Evolutionary conservation across 73 alveolate genomes (phyloP).

Genomic region (Paramecium caudatum): DNA sequence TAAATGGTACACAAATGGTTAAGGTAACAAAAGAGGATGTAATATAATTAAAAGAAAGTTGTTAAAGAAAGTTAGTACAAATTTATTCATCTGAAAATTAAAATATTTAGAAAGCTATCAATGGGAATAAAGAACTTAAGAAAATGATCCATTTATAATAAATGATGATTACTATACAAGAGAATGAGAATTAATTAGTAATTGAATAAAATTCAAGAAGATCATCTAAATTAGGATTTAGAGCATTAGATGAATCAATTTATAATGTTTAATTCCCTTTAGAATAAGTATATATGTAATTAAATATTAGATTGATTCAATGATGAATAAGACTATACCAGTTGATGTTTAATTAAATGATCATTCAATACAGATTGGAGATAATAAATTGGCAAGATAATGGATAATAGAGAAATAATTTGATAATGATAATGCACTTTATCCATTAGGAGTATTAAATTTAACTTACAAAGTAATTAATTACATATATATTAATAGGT

Average conservation of each 20-base stretch:
- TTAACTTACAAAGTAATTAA: neutral
- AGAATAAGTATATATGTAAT: neutral
- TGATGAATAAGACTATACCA: slow-evolving; percentile 18
- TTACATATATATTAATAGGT: neutral
- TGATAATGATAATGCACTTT: slow-evolving; percentile 28
- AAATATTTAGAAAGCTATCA: neutral
- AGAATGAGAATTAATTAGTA: neutral
- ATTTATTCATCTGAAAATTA: neutral
- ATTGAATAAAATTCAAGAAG: neutral
- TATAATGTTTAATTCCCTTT: neutral
- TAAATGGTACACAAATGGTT: neutral
- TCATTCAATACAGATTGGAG: slow-evolving; percentile 1
- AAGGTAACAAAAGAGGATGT: neutral
- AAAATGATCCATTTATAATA: slow-evolving; percentile 23
- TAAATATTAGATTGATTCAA: slow-evolving; percentile 13
- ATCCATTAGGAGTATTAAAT: slow-evolving; percentile 42
- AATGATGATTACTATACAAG: neutral
- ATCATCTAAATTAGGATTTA: slow-evolving; percentile 5
- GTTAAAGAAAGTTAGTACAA: neutral
- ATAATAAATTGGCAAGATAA: slow-evolving; percentile 18
- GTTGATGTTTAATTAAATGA: neutral
- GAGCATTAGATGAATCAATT: neutral
- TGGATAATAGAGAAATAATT: neutral
- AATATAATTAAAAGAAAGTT: neutral
- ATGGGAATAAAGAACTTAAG: neutral